phyloP scores from a whole-genome alignment of 768 basidiomycete genomes.

The Dioszegia hungarica region DNA sequence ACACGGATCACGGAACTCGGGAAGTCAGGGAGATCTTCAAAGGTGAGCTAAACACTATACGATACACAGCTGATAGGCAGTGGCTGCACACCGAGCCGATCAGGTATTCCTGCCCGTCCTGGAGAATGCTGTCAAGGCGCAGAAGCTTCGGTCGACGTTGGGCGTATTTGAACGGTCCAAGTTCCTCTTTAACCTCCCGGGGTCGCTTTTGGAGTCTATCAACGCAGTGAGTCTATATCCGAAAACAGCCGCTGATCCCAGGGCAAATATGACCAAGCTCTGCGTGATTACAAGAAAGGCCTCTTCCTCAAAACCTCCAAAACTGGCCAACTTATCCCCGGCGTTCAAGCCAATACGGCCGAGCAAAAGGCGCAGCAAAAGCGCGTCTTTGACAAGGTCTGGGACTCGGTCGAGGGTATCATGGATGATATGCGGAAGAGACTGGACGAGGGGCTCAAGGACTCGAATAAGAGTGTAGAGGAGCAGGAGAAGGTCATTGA shows the following conservation, averaged over 20 bases:
- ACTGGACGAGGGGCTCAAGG: conserved; percentile 72
- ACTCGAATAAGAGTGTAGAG: conserved; percentile 72
- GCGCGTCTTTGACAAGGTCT: conserved; percentile 91
- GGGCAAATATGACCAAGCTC: conserved; percentile 89
- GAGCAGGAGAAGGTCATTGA: conserved; percentile 97
- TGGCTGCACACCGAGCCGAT: conserved; percentile 84
- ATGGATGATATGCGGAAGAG: conserved; percentile 84
- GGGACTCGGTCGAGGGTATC: conserved; percentile 88
- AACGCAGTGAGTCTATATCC: conserved; percentile 66
- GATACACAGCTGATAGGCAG: conserved; percentile 51
- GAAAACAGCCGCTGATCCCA: conserved; percentile 42
- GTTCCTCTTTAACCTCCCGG: conserved; percentile 98
- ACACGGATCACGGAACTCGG: conserved; percentile 74
- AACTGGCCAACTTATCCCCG: conserved; percentile 76
- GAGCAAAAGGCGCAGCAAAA: conserved; percentile 73
- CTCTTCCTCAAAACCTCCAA: conserved; percentile 82
- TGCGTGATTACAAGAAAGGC: conserved; percentile 96
- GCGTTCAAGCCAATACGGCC: conserved; percentile 53
- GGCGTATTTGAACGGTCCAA: conserved; percentile 94
- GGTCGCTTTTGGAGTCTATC: conserved; percentile 78
- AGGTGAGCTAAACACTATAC: conserved; percentile 54
- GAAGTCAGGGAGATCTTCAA: conserved; percentile 80
- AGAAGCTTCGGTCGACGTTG: conserved; percentile 83
- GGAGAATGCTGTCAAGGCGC: conserved; percentile 90
- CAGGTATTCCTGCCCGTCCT: conserved; percentile 94